A percentile compares a stretch with the other conserved stretches of the same genome.
Evolutionary conservation across 2,329 filamentous ascomycete genomes (phyloP).

Genomic region (Cytospora paraplurivora): DNA sequence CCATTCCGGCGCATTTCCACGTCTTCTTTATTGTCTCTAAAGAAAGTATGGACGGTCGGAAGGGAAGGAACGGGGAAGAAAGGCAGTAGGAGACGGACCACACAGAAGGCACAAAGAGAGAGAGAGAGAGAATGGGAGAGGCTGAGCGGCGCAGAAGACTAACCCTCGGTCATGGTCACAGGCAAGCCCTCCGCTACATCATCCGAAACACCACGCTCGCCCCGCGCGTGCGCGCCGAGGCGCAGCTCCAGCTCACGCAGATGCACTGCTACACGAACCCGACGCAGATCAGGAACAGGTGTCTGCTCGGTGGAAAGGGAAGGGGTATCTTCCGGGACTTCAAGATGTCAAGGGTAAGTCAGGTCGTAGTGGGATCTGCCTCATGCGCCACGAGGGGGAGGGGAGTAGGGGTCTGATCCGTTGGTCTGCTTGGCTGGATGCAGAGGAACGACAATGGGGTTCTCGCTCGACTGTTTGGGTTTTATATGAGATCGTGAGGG

Average conservation of each 20-base stretch:
- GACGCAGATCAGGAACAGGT: constrained; percentile 93
- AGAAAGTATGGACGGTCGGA: too few species aligned
- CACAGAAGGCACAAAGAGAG: too few species aligned
- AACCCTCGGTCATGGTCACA: constrained; percentile 39
- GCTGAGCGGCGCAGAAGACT: neutral
- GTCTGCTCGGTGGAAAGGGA: constrained; percentile 86
- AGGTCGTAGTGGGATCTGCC: too few species aligned
- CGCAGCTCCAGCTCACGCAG: constrained; percentile 87
- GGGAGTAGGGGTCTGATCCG: neutral
- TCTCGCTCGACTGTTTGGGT: too few species aligned
- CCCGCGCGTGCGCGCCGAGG: constrained; percentile 79
- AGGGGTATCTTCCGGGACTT: constrained; percentile 92
- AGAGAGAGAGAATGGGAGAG: too few species aligned
- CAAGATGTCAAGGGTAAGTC: constrained; percentile 80
- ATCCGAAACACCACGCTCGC: constrained; percentile 90
- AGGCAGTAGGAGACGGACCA: neutral
- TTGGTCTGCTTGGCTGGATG: too few species aligned
- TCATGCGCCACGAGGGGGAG: neutral
- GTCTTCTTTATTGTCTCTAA: too few species aligned
- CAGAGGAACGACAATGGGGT: too few species aligned
- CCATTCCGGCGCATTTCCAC: neutral
- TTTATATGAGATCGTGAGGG: constrained; percentile 34
- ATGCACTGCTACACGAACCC: constrained; percentile 96
- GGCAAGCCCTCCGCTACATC: constrained; percentile 91
- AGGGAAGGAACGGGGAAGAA: neutral